Evolutionary conservation across 2,329 filamentous ascomycete genomes (phyloP).

Genomic region (Cryphonectria carpinicola): DNA sequence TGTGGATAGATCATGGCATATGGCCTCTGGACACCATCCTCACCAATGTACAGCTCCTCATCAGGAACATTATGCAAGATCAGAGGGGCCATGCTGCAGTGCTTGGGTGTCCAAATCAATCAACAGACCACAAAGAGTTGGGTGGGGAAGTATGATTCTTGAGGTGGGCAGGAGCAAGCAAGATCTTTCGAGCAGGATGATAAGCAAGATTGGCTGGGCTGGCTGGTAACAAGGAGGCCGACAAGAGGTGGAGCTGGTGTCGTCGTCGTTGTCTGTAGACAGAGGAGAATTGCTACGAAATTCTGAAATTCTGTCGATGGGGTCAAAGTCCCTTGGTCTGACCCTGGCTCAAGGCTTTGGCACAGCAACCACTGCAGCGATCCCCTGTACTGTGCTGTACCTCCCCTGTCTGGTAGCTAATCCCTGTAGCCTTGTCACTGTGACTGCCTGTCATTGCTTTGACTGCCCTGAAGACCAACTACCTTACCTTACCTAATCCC

Average conservation of each 20-base stretch:
- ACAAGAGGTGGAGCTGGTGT: background rate
- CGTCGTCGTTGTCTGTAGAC: background rate
- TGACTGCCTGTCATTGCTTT: background rate
- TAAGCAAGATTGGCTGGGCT: background rate
- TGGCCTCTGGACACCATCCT: conserved; percentile 66
- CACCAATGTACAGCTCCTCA: conserved; percentile 68
- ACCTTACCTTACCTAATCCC: background rate
- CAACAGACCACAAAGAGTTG: conserved; percentile 1
- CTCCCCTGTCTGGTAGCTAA: conserved; percentile 15
- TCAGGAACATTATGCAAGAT: conserved; percentile 72
- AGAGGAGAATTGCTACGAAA: background rate
- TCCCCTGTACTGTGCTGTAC: background rate
- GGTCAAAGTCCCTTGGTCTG: background rate
- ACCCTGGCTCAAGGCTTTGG: conserved; percentile 1
- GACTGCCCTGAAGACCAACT: background rate
- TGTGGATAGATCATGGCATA: conserved; percentile 70
- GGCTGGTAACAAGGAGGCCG: background rate
- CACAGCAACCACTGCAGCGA: conserved; percentile 19
- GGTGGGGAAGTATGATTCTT: background rate
- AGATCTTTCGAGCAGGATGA: background rate
- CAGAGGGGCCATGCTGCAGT: conserved; percentile 60
- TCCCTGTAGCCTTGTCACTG: conserved; percentile 9
- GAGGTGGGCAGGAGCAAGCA: background rate
- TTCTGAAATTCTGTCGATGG: conserved; percentile 24
- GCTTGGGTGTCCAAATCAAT: background rate